Conservation (phyloP, 805 yeast genomes). For the Candida xyloterini region DNA sequence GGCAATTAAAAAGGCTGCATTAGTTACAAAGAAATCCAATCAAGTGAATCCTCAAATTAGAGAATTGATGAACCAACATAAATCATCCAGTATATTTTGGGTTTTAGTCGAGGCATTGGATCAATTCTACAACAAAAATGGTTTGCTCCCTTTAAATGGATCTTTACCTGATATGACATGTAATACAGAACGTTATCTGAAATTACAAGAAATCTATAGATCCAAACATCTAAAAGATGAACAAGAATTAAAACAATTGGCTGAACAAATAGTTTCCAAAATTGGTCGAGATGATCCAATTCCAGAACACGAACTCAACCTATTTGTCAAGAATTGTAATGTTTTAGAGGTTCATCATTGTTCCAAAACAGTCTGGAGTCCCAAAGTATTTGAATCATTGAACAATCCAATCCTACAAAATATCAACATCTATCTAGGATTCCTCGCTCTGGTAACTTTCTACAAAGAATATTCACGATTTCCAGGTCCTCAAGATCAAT, state of each 20-base stretch:
- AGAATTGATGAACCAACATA: constrained; percentile 16
- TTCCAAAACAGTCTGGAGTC: constrained; percentile 24
- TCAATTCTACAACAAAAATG: constrained; percentile 41
- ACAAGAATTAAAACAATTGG: constrained; percentile 34
- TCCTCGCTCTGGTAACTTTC: constrained; percentile 36
- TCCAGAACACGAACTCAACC: constrained; percentile 35
- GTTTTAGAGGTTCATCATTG: constrained; percentile 51
- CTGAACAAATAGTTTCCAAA: constrained; percentile 26
- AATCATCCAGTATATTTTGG: constrained; percentile 54
- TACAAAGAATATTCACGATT: constrained; percentile 19
- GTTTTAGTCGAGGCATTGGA: constrained; percentile 51
- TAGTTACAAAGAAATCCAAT: constrained; percentile 39
- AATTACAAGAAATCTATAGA: constrained; percentile 55
- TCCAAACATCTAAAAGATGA: constrained; percentile 52
- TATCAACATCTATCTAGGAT: constrained; percentile 40
- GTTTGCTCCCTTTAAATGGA: constrained; percentile 67
- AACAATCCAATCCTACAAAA: constrained; percentile 12
- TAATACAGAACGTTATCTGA: constrained; percentile 58
- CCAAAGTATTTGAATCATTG: constrained; percentile 18
- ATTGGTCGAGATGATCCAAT: constrained; percentile 28
- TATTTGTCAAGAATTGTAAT: constrained; percentile 63
- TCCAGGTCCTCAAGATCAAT: constrained; percentile 20
- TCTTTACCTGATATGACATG: constrained; percentile 87
- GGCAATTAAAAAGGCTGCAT: constrained; percentile 40
- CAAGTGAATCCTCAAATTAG: constrained; percentile 33